Conservation (phyloP, 192 early-diverging fungal species). For the Lunasporangiospora selenospora region DNA sequence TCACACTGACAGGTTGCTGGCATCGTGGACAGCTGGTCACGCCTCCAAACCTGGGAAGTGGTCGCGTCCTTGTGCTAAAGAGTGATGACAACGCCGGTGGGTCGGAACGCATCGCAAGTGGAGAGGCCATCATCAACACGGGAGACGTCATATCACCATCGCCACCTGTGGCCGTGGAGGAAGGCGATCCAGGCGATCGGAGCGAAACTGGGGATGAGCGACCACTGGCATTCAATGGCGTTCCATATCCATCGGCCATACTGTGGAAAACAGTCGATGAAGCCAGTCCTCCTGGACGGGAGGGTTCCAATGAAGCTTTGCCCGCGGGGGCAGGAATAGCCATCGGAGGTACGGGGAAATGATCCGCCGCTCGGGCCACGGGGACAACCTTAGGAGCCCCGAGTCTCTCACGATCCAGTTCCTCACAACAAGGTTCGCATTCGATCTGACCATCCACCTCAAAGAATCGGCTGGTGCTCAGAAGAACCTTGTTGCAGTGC, state of each 20-base stretch:
- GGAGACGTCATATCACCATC: conserved; percentile 10
- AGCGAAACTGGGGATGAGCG: conserved; percentile 16
- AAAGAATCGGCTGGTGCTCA: conserved; percentile 44
- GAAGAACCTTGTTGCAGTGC: conserved; percentile 37
- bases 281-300: conserved; percentile 25
- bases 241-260: conserved; percentile 11
- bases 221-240: conserved; percentile 5
- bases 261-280: conserved; percentile 1
- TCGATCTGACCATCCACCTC: conserved; percentile 52
- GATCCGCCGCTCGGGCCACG: conserved; percentile 17
- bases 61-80: conserved; percentile 45
- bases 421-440: conserved; percentile 50
- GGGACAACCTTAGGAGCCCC: conserved; percentile 40
- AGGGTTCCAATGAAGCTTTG: conserved; percentile 6
- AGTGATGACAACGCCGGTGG: conserved; percentile 32
- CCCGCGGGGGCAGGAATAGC: background rate
- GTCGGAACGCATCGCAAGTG: conserved; percentile 5
- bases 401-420: conserved; percentile 11
- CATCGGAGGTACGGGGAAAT: conserved; percentile 21
- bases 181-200: conserved; percentile 25
- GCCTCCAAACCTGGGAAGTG: conserved; percentile 56
- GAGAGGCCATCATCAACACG: conserved; percentile 18
- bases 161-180: background rate
- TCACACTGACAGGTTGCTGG: conserved; percentile 50
- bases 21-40: conserved; percentile 55